These are phyloP conservation scores for Blastocystis sp. DNA, from an alignment of 352 stramenopile genomes.

Conservation along the genomic window DNA sequence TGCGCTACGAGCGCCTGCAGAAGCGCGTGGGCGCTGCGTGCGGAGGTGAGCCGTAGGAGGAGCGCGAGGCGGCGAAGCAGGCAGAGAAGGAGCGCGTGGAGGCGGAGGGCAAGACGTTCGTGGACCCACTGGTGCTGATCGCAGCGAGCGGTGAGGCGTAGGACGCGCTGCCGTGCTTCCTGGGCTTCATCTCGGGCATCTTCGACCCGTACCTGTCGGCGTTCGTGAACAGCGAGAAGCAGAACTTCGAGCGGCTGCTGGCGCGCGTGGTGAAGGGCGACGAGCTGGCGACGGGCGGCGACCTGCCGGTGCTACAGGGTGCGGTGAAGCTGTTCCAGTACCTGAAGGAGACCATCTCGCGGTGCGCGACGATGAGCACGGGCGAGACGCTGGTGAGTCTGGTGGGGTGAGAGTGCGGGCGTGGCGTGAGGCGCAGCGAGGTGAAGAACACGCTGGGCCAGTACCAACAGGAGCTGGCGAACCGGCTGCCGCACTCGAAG, in stretches of 20 bases:
- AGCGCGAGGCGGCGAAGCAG: not conserved
- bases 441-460: slow-evolving; percentile 83
- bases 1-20: slow-evolving; percentile 74
- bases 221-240: slow-evolving; percentile 90
- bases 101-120: slow-evolving; percentile 73
- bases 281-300: slow-evolving; percentile 84
- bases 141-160: slow-evolving; percentile 67
- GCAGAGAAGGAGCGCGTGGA: too few species aligned
- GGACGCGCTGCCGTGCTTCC: slow-evolving; percentile 73
- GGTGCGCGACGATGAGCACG: slow-evolving; percentile 91
- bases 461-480: slow-evolving; percentile 79
- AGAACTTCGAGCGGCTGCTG: slow-evolving; percentile 91
- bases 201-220: slow-evolving; percentile 96
- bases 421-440: slow-evolving; percentile 75
- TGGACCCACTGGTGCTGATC: slow-evolving; percentile 41
- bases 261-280: slow-evolving; percentile 75
- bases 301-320: slow-evolving; percentile 89
- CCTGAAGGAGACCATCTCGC: slow-evolving; percentile 94
- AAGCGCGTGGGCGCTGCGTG: slow-evolving; percentile 60
- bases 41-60: slow-evolving; percentile 68
- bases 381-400: slow-evolving; percentile 94
- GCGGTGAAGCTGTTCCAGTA: slow-evolving; percentile 97
- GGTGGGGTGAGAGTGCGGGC: slow-evolving; percentile 73
- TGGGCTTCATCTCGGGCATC: slow-evolving; percentile 80
- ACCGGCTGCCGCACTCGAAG: slow-evolving; percentile 76